Conservation (phyloP, 305 asterid genomes). For the Fraxinus xanthoxyloides region DNA sequence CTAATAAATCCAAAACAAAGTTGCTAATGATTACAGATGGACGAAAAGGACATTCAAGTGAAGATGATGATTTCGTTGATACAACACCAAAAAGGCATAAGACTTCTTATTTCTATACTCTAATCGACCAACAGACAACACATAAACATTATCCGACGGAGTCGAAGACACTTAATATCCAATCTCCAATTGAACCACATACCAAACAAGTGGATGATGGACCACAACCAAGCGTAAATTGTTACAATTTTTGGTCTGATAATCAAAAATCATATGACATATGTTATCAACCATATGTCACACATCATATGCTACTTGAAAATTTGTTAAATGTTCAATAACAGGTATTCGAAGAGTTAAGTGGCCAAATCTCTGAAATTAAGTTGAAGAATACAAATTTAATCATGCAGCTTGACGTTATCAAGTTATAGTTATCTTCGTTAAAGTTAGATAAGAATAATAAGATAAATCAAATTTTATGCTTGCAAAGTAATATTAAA, state of each 20-base stretch:
- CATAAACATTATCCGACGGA: not conserved
- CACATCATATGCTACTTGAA: not conserved
- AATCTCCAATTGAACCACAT: not conserved
- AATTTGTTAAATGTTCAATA: no score
- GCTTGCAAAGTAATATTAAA: not conserved
- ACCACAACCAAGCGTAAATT: not conserved
- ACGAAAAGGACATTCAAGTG: not conserved
- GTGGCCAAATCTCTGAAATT: not conserved
- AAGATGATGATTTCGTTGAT: not conserved
- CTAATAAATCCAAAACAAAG: not conserved
- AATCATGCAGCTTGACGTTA: no score
- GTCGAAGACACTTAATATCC: not conserved
- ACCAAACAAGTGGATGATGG: not conserved
- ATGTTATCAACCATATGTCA: not conserved
- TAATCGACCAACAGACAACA: not conserved
- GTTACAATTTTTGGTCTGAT: not conserved
- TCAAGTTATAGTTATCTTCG: not conserved
- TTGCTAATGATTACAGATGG: not conserved
- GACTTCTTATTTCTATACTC: not conserved
- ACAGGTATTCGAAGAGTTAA: not conserved
- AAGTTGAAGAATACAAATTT: not conserved
- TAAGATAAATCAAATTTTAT: not conserved
- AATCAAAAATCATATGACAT: not conserved
- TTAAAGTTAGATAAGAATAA: no score
- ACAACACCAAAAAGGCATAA: not conserved